Conservation (phyloP, 164 flowering plant species). For the Vitis cinerea region DNA sequence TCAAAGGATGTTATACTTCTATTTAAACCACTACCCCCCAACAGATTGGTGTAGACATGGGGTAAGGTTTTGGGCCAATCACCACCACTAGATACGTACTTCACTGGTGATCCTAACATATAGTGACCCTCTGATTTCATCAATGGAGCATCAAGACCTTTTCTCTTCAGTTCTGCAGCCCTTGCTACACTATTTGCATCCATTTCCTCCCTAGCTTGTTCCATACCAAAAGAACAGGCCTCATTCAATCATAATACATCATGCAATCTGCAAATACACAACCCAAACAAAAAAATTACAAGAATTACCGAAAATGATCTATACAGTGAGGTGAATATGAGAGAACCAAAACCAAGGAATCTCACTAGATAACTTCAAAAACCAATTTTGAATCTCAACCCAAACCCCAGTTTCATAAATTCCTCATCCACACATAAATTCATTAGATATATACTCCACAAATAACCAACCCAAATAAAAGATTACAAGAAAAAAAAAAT, state of each 20-base stretch:
- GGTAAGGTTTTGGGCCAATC: conserved; percentile 7
- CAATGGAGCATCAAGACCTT: conserved; percentile 4
- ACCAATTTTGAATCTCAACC: no score
- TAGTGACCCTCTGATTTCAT: conserved; percentile 2
- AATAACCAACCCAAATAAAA: no score
- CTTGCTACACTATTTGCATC: conserved; percentile 5
- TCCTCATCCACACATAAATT: no score
- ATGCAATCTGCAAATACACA: not conserved
- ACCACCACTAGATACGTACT: not conserved
- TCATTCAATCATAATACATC: not conserved
- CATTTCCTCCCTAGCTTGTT: conserved; percentile 8
- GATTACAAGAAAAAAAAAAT: no score
- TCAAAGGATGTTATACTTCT: conserved; percentile 11
- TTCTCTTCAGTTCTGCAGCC: conserved; percentile 1
- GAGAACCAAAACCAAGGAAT: no score
- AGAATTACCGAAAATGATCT: not conserved
- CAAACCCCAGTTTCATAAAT: no score
- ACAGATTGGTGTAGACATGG: not conserved
- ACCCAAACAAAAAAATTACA: not conserved
- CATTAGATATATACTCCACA: no score
- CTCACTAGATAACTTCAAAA: no score
- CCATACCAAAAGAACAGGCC: conserved; percentile 9
- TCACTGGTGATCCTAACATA: conserved; percentile 5
- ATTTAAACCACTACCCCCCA: conserved; percentile 7
- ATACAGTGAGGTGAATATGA: no score